phyloP scores from a whole-genome alignment of 805 yeast species.

The Candida nitratophila region DNA sequence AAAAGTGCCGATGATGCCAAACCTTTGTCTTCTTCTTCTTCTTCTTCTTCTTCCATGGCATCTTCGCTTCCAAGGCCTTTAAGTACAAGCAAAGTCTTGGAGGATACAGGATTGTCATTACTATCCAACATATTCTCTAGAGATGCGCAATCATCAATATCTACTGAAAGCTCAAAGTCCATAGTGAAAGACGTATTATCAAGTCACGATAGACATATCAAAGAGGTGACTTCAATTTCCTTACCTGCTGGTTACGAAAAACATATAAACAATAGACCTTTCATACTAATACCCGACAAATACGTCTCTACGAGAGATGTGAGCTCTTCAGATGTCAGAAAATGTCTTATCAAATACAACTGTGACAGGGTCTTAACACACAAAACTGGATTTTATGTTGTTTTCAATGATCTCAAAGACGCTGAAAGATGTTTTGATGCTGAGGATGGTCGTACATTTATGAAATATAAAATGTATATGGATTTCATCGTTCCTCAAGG shows the following conservation, averaged over 20 bases:
- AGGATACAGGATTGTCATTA: not conserved
- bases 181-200: conserved; percentile 6
- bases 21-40: no score
- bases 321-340: conserved; percentile 51
- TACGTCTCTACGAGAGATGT: conserved; percentile 42
- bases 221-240: conserved; percentile 14
- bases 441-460: conserved; percentile 51
- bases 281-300: conserved; percentile 44
- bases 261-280: conserved; percentile 51
- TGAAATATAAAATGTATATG: conserved; percentile 47
- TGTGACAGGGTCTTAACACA: conserved; percentile 65
- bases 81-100: no score
- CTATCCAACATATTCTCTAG: not conserved
- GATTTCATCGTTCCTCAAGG: conserved; percentile 47
- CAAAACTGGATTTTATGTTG: conserved; percentile 59
- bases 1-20: not conserved
- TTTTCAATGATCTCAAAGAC: conserved; percentile 54
- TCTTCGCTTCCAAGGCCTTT: no score
- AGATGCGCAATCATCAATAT: no score
- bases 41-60: no score
- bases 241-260: conserved; percentile 44
- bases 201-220: conserved; percentile 26
- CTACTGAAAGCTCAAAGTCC: not conserved
- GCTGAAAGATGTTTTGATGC: conserved; percentile 52
- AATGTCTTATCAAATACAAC: conserved; percentile 48